These are phyloP conservation scores for Neoscytalidium dimidiatum DNA, from an alignment of 2,329 filamentous ascomycete species.

Conservation along the genomic window DNA sequence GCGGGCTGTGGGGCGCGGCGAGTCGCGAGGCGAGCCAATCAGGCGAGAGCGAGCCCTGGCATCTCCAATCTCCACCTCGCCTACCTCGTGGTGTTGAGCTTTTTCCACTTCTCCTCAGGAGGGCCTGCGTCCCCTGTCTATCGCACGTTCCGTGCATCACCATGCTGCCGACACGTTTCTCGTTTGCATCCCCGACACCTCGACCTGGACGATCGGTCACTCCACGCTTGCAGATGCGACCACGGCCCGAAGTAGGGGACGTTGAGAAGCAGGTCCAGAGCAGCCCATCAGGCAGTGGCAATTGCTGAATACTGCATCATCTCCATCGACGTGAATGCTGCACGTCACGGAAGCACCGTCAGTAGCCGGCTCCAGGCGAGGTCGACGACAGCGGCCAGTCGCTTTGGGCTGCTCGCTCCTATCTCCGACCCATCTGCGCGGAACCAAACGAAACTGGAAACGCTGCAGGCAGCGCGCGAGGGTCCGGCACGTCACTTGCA, in stretches of 20 bases:
- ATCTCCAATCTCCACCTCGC: not conserved
- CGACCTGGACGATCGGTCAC: not conserved
- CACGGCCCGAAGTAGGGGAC: not conserved
- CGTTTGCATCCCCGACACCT: not conserved
- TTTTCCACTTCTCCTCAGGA: not conserved
- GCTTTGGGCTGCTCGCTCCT: not conserved
- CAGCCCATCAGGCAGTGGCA: too few species aligned
- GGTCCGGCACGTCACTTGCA: not conserved
- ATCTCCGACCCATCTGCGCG: conserved; percentile 23
- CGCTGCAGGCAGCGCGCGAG: not conserved
- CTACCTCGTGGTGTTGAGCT: not conserved
- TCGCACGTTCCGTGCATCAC: not conserved
- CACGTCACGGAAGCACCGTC: not conserved
- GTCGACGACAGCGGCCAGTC: not conserved
- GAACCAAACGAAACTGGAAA: conserved; percentile 22
- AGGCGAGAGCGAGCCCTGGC: not conserved
- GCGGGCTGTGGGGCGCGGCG: not conserved
- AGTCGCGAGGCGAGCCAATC: conserved; percentile 4
- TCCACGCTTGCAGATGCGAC: not conserved
- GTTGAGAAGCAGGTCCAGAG: not conserved
- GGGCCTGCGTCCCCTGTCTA: not conserved
- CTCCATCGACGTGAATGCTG: not conserved
- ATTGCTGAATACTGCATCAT: too few species aligned
- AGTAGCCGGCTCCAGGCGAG: not conserved
- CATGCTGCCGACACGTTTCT: not conserved